Evolutionary conservation across 805 yeast species (phyloP), one percentile per base, ranked within the genome.

Genomic region (Starmerella potacharoeniae): DNA sequence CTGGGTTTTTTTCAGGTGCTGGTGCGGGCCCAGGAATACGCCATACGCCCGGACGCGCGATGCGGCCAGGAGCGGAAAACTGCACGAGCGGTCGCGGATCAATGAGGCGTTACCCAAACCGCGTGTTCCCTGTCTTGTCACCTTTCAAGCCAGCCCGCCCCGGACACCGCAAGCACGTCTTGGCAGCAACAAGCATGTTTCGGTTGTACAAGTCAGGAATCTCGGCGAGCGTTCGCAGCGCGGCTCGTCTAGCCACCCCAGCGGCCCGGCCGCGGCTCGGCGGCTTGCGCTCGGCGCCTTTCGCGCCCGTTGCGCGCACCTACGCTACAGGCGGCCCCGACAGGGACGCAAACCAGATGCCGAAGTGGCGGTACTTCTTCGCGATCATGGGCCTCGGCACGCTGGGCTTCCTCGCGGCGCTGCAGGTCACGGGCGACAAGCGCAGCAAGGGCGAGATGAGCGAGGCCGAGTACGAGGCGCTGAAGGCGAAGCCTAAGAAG

Each of bases 401-500:
- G n/a, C 70, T 59, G 17, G 66, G 66, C 4, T 68, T 70, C 49
- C 59, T 59, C n/a, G 61, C 62, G 30, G 65, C 68, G 5, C 66
- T 68, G 35, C 55, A 53, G 33, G 44, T 52, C 33, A 53, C 51
- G 9, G 62, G 65, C 22, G 58, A 59, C 31, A 53, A 67, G 50
- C 66, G 65, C 49, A 61, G 63, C 43, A 66, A 65, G 58, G 60
- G 61, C 31, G 61, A 60, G 39, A 42, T 69, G 50, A 55, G 66
- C 37, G 70, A 65, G 57, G 65, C 57, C 28, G 69, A 68, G 45
- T 75, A 69, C 74, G 63, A 65, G 54, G 37, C 52, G 30, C 49
- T 61, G 43, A 80, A 68, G 63, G 73, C 67, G 36, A 51, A 54
- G 52, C 60, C 56, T 50, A 56, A 60, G 41, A 42, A 53, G 48